Conservation (phyloP, 345 rosid species). For the Populus ilicifolia region DNA sequence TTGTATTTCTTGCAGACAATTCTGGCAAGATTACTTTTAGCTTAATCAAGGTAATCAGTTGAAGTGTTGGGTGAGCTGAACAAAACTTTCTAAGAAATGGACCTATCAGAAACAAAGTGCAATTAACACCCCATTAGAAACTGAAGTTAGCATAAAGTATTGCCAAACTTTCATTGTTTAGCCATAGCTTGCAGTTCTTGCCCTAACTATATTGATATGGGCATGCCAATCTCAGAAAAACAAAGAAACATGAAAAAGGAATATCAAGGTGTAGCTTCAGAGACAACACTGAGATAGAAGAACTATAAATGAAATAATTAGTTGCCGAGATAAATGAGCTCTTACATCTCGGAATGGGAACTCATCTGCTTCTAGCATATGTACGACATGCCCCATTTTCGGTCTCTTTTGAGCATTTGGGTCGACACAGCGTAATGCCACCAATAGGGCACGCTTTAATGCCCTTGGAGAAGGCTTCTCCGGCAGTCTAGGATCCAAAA, state of each 20-base stretch:
- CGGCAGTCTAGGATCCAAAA: slow-evolving; percentile 70
- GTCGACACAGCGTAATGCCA: slow-evolving; percentile 87
- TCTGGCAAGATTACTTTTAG: background rate
- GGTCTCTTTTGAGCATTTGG: slow-evolving; percentile 96
- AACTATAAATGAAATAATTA: background rate
- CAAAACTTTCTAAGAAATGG: background rate
- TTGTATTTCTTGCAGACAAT: too few relatives aligned
- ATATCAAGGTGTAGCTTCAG: slow-evolving; percentile 1
- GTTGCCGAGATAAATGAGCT: background rate
- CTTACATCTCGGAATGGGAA: slow-evolving; percentile 70
- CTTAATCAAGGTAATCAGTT: background rate
- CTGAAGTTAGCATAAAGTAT: background rate
- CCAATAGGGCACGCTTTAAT: slow-evolving; percentile 81
- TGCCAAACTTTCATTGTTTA: background rate
- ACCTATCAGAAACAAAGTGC: background rate
- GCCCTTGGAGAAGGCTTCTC: slow-evolving; percentile 81
- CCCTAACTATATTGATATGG: background rate
- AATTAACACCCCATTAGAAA: background rate
- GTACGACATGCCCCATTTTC: slow-evolving; percentile 91
- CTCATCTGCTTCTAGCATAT: slow-evolving; percentile 97
- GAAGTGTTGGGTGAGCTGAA: background rate
- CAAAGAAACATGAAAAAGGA: background rate
- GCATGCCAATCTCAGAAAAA: background rate
- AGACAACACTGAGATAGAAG: background rate
- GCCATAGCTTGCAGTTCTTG: background rate